These are phyloP conservation scores for Pseudogymnoascus sp. DNA, from an alignment of 2,329 filamentous ascomycete genomes.

Conservation along the genomic window DNA sequence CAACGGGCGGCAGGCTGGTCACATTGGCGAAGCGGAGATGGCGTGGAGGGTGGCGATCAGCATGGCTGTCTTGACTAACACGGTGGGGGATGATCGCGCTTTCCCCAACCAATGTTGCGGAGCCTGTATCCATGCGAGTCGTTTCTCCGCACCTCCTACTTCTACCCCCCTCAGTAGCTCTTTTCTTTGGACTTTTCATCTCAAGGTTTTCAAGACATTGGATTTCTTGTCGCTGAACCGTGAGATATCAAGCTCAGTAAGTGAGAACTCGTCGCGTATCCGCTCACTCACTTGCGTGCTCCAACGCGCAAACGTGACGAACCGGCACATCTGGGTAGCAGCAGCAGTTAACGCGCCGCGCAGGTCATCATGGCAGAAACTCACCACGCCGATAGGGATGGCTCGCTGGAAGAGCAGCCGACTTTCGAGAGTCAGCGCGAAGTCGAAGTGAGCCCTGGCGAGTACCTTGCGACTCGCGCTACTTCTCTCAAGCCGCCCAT, in stretches of 20 bases:
- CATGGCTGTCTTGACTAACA: neutral
- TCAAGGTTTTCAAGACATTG: neutral
- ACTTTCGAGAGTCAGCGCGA: neutral
- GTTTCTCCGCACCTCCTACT: neutral
- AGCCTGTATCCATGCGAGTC: neutral
- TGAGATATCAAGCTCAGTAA: neutral
- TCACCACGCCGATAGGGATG: neutral
- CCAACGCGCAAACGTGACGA: neutral
- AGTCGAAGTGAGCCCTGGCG: slow-evolving; percentile 18
- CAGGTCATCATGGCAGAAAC: slow-evolving; percentile 1
- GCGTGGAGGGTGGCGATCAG: neutral
- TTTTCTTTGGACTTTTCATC: neutral
- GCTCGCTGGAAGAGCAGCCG: neutral
- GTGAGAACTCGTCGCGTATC: neutral
- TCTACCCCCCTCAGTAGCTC: neutral
- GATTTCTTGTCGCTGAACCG: neutral
- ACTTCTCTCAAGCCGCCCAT: slow-evolving; percentile 49
- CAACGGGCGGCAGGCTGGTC: neutral
- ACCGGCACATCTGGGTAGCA: neutral
- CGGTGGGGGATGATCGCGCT: neutral
- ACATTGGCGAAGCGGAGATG: neutral
- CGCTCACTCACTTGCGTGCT: neutral
- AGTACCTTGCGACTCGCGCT: slow-evolving; percentile 45
- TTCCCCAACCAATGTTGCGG: neutral
- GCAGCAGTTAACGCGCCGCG: neutral